A percentile compares a stretch with the other conserved stretches of the same genome.
Evolutionary conservation across 257 asterid genomes (phyloP).

Genomic region (Echites panduratus): DNA sequence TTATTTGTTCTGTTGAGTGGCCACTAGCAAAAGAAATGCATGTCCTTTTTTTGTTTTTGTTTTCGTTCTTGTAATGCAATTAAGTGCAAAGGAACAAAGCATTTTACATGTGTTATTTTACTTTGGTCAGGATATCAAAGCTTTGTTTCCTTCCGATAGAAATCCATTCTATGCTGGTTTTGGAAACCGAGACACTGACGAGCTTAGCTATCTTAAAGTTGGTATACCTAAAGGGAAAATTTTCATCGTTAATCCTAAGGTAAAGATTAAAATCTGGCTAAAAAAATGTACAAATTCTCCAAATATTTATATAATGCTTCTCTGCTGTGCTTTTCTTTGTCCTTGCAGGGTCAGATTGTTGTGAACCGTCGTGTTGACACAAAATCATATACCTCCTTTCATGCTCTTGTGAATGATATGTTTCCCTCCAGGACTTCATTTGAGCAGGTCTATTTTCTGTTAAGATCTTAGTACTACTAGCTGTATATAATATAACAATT

Average conservation of each 20-base stretch:
- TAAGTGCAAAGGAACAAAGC: neutral
- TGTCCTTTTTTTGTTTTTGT: neutral
- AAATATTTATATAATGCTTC: constrained; percentile 5
- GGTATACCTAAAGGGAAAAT: constrained; percentile 90
- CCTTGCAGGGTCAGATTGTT: constrained; percentile 73
- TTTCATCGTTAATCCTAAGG: constrained; percentile 92
- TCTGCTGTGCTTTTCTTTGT: neutral
- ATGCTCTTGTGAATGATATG: constrained; percentile 70
- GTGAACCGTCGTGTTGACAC: constrained; percentile 69
- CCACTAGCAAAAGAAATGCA: neutral
- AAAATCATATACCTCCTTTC: constrained; percentile 64
- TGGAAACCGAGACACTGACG: constrained; percentile 95
- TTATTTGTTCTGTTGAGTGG: neutral
- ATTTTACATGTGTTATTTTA: neutral
- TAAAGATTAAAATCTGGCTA: constrained; percentile 18
- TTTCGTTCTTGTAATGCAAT: neutral
- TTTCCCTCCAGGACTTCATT: constrained; percentile 55
- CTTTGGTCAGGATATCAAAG: constrained; percentile 53
- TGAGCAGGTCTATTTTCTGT: constrained; percentile 56
- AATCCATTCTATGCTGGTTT: constrained; percentile 98
- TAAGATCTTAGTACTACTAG: neutral
- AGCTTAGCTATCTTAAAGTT: constrained; percentile 87
- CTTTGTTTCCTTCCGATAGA: constrained; percentile 72
- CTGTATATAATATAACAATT: constrained; percentile 2
- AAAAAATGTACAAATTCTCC: neutral